Conservation (phyloP, 345 rosid genomes). For the Reutealis trisperma region DNA sequence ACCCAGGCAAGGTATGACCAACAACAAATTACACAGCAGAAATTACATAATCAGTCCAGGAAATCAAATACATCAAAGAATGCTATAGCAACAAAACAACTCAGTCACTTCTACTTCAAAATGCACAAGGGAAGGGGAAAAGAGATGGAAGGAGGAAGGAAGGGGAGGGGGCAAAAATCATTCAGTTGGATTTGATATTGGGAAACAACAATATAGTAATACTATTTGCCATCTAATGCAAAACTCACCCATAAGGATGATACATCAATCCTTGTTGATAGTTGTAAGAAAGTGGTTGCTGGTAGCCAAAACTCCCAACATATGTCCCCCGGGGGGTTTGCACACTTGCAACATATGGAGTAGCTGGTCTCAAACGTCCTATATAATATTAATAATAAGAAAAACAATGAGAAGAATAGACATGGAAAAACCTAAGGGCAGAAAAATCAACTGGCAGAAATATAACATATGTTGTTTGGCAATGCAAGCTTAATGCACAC, state of each 20-base stretch:
- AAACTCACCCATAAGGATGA: slow-evolving; percentile 85
- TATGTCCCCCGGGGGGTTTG: slow-evolving; percentile 65
- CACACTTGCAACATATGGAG: slow-evolving; percentile 54
- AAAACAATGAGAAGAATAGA: background rate
- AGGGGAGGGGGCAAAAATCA: background rate
- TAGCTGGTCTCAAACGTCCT: slow-evolving; percentile 72
- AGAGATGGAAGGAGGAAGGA: background rate
- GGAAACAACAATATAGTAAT: slow-evolving; percentile 2
- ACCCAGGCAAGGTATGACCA: background rate
- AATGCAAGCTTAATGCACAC: background rate
- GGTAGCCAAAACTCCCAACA: slow-evolving; percentile 73
- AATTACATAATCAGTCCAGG: background rate
- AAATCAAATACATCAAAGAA: background rate
- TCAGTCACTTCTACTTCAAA: slow-evolving; percentile 11
- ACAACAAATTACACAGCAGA: background rate
- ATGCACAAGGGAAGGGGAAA: background rate
- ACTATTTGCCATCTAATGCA: slow-evolving; percentile 2
- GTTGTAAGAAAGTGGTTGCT: slow-evolving; percentile 64
- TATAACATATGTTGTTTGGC: background rate
- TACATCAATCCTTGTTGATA: slow-evolving; percentile 75
- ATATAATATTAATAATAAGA: slow-evolving; percentile 20
- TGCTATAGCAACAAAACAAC: background rate
- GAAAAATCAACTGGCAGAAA: background rate
- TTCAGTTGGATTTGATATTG: background rate
- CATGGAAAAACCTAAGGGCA: background rate